Percentiles rank a stretch among this genome's conserved stretches.
These are phyloP conservation scores for Lichtheimia hyalospora DNA, from an alignment of 371 early-diverging fungal species.

Conservation along the genomic window DNA sequence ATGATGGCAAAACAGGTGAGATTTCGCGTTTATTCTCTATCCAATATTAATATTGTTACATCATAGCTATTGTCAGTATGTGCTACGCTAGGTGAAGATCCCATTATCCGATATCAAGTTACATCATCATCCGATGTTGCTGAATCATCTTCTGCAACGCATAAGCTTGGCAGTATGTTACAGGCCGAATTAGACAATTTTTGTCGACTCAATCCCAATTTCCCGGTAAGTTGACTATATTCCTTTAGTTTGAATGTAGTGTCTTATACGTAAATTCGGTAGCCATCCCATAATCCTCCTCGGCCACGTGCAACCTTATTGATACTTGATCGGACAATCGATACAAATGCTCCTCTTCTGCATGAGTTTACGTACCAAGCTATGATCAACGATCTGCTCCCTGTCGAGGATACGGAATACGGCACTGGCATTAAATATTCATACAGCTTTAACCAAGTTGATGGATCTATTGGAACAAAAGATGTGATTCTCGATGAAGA, in stretches of 20 bases:
- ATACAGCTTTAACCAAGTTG: constrained; percentile 53
- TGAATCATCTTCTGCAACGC: constrained; percentile 18
- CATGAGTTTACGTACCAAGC: constrained; percentile 97
- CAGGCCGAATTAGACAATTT: constrained; percentile 74
- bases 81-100: constrained; percentile 79
- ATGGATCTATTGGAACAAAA: constrained; percentile 49
- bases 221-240: constrained; percentile 46
- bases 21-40: background rate
- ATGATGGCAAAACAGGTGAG: constrained; percentile 71
- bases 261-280: background rate
- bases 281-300: constrained; percentile 47
- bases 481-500: constrained; percentile 69
- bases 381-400: constrained; percentile 85
- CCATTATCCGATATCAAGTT: constrained; percentile 83
- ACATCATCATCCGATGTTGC: constrained; percentile 55
- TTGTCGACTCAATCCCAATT: constrained; percentile 56
- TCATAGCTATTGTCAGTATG: constrained; percentile 68
- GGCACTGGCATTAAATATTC: constrained; percentile 62
- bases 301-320: constrained; percentile 76
- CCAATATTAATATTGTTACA: too few species aligned
- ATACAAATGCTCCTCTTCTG: constrained; percentile 82
- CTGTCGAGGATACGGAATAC: constrained; percentile 59
- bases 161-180: constrained; percentile 61
- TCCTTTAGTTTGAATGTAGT: background rate
- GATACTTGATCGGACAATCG: constrained; percentile 89